phyloP scores from a whole-genome alignment of 345 rosid genomes.

The Eucalyptus polybractea region DNA sequence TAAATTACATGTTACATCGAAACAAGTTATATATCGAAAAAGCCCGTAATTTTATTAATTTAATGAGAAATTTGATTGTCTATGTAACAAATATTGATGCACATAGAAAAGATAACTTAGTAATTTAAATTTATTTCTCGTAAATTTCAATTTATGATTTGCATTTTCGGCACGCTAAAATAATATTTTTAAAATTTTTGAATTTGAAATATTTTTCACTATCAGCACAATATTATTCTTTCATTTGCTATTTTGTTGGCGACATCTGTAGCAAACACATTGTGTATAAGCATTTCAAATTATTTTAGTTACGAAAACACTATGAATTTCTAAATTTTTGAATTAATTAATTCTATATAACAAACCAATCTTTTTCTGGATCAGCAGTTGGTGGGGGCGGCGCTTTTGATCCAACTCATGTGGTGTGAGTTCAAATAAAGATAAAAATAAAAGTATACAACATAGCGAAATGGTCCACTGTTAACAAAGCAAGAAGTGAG shows the following conservation, averaged over 20 bases:
- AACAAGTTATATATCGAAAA: too few relatives aligned
- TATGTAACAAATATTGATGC: neutral
- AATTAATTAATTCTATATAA: too few relatives aligned
- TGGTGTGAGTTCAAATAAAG: neutral
- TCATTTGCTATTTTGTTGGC: neutral
- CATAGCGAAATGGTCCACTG: neutral
- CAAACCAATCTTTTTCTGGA: neutral
- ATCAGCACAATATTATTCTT: neutral
- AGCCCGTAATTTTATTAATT: too few relatives aligned
- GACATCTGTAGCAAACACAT: neutral
- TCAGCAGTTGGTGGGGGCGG: neutral
- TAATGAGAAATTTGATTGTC: too few relatives aligned
- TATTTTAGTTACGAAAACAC: neutral
- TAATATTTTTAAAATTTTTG: too few relatives aligned
- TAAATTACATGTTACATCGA: rapidly evolving
- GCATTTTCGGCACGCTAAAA: too few relatives aligned
- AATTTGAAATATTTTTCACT: neutral
- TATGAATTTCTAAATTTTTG: too few relatives aligned
- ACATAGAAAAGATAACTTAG: neutral
- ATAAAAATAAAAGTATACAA: too few relatives aligned
- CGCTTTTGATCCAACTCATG: neutral
- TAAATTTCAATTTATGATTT: too few relatives aligned
- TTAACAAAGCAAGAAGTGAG: neutral
- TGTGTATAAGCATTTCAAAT: neutral
- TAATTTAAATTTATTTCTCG: too few relatives aligned